A percentile compares a stretch with the other conserved stretches of the same genome.
Evolutionary conservation across 176 grass and related monocot species (phyloP).

Genomic region (Microstegium vimineum): DNA sequence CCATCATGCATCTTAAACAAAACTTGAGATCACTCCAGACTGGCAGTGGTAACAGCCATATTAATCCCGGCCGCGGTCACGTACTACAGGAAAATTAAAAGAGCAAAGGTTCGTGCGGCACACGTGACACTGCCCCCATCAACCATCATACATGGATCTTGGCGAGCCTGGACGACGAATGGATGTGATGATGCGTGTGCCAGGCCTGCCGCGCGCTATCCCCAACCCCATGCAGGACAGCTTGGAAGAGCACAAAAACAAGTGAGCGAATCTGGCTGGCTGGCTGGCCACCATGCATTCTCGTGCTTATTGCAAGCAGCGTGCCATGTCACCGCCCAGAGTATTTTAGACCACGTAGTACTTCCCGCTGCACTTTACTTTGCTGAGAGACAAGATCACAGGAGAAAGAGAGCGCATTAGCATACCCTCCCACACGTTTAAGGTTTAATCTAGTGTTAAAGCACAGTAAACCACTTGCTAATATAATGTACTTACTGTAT

Average conservation of each 20-base stretch:
- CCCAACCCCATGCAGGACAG: not conserved
- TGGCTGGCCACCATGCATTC: slow-evolving; percentile 21
- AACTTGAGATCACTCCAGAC: not conserved
- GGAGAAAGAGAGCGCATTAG: slow-evolving; percentile 11
- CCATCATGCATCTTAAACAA: slow-evolving; percentile 1
- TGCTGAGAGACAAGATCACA: not conserved
- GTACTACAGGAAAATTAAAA: too few species aligned
- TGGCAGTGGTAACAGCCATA: not conserved
- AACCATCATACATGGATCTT: not conserved
- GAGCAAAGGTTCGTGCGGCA: slow-evolving; percentile 7
- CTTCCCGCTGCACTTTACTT: not conserved
- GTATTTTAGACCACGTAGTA: slow-evolving; percentile 3
- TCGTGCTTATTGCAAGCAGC: slow-evolving; percentile 24
- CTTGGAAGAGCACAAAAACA: not conserved
- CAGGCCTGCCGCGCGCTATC: not conserved
- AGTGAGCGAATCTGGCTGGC: not conserved
- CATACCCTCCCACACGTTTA: slow-evolving; percentile 5
- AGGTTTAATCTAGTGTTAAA: not conserved
- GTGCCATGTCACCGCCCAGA: slow-evolving; percentile 7
- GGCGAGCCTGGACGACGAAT: not conserved
- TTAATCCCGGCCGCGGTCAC: too few species aligned
- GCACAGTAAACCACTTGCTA: not conserved
- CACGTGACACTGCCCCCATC: slow-evolving; percentile 7
- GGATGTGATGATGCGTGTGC: not conserved
- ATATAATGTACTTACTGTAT: too few species aligned